Conservation (phyloP, 2,329 filamentous ascomycete species). For the Passalora sequoiae region DNA sequence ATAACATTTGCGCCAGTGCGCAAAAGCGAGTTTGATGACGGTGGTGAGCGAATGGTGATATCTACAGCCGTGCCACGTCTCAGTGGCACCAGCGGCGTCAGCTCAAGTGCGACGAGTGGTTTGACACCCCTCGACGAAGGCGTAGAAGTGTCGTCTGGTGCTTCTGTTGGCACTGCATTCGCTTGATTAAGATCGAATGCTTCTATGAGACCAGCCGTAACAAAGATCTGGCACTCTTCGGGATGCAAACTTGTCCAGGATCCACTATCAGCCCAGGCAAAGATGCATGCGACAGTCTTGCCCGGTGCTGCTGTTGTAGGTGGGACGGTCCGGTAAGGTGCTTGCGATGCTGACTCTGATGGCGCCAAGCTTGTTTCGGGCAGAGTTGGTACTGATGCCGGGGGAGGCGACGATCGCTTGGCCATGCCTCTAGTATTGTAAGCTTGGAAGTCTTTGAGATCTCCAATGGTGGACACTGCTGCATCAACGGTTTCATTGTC, state of each 20-base stretch:
- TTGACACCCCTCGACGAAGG: conserved; percentile 36
- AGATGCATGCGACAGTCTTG: conserved; percentile 56
- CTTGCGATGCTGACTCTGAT: conserved; percentile 77
- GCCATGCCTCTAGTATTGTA: conserved; percentile 34
- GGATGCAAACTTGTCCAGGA: conserved; percentile 58
- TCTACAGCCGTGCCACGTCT: conserved; percentile 88
- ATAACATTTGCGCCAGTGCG: conserved; percentile 72
- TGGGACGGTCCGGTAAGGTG: conserved; percentile 55
- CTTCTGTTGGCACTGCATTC: conserved; percentile 39
- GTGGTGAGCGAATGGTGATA: conserved; percentile 85
- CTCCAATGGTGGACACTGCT: conserved; percentile 27
- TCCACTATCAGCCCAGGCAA: conserved; percentile 59
- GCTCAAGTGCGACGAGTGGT: conserved; percentile 66
- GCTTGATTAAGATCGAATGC: conserved; percentile 53
- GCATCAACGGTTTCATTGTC: conserved; percentile 34
- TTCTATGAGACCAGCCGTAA: conserved; percentile 61
- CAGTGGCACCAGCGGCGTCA: conserved; percentile 86
- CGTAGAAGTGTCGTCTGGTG: conserved; percentile 39
- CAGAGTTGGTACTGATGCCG: conserved; percentile 14
- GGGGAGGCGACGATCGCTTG: conserved; percentile 21
- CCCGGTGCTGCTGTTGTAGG: conserved; percentile 43
- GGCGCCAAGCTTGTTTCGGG: conserved; percentile 52
- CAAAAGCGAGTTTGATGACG: conserved; percentile 66
- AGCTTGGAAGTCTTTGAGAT: conserved; percentile 34
- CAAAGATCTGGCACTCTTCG: conserved; percentile 58